These are phyloP conservation scores for Oemleria cerasiformis DNA, from an alignment of 306 rosid genomes.

Conservation along the genomic window DNA sequence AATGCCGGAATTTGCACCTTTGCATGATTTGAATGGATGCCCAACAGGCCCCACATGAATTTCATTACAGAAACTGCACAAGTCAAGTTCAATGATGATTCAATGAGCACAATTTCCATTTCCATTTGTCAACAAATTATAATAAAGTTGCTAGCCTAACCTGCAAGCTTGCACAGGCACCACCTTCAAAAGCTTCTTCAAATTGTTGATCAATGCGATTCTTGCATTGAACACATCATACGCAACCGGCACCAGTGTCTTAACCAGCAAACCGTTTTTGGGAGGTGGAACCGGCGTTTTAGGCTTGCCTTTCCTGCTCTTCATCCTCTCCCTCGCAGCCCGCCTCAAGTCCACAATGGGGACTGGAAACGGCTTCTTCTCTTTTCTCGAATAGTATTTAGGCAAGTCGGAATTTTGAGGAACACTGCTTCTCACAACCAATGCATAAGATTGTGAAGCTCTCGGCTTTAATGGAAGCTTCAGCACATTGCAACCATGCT, in stretches of 20 bases:
- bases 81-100: not conserved
- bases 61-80: slow-evolving; percentile 84
- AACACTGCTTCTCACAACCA: slow-evolving; percentile 43
- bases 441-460: slow-evolving; percentile 22
- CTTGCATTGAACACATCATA: slow-evolving; percentile 72
- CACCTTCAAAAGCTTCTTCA: slow-evolving; percentile 80
- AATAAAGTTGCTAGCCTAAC: slow-evolving; percentile 32
- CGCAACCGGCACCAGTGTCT: slow-evolving; percentile 73
- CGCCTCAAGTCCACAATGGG: slow-evolving; percentile 86
- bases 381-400: slow-evolving; percentile 61
- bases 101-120: not conserved
- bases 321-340: slow-evolving; percentile 89
- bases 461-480: slow-evolving; percentile 39
- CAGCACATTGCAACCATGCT: slow-evolving; percentile 30
- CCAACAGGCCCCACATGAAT: slow-evolving; percentile 90
- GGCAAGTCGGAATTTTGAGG: slow-evolving; percentile 91
- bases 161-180: slow-evolving; percentile 90
- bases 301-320: slow-evolving; percentile 65
- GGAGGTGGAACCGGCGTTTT: slow-evolving; percentile 64
- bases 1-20: slow-evolving; percentile 51
- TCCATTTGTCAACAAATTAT: not conserved
- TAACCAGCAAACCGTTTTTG: slow-evolving; percentile 78
- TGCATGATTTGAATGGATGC: slow-evolving; percentile 92
- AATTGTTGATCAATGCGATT: slow-evolving; percentile 75
- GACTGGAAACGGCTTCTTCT: slow-evolving; percentile 86